Conservation (phyloP, 2,329 filamentous ascomycete species). For the Diaporthe helianthi region DNA sequence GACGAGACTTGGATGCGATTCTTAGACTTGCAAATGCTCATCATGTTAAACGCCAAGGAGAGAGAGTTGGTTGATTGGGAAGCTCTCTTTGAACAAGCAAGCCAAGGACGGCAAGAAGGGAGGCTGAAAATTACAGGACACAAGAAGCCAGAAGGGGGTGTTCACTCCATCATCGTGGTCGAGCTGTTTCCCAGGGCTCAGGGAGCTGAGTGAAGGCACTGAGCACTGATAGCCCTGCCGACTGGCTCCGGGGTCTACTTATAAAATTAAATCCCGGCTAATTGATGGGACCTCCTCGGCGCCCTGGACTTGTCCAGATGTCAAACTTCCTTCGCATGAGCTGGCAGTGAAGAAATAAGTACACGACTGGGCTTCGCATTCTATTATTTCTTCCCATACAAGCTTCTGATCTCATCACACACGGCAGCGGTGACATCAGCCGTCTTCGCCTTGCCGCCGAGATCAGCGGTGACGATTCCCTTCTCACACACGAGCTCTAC, state of each 20-base stretch:
- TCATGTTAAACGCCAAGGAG: constrained; percentile 8
- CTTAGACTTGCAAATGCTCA: neutral
- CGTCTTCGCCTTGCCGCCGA: constrained; percentile 50
- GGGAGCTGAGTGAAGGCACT: neutral
- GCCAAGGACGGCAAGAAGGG: neutral
- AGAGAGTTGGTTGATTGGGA: constrained; percentile 10
- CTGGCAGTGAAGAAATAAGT: constrained; percentile 34
- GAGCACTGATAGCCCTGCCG: too few species aligned
- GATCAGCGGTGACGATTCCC: constrained; percentile 57
- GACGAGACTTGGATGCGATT: constrained; percentile 1
- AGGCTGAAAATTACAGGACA: neutral
- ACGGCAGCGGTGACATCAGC: constrained; percentile 38
- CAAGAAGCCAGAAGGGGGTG: neutral
- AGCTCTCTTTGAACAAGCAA: neutral
- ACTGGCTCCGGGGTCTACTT: neutral
- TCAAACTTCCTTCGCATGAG: constrained; percentile 37
- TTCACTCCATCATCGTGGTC: constrained; percentile 1
- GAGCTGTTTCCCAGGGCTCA: constrained; percentile 8
- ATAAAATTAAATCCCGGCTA: too few species aligned
- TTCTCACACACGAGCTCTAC: constrained; percentile 57
- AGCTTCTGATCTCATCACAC: constrained; percentile 32
- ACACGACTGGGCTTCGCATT: constrained; percentile 32
- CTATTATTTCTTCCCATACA: constrained; percentile 28
- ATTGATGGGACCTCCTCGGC: constrained; percentile 36
- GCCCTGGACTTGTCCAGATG: constrained; percentile 37